Conservation (phyloP, 768 basidiomycete species). For the Hypsizygus marmoreus region DNA sequence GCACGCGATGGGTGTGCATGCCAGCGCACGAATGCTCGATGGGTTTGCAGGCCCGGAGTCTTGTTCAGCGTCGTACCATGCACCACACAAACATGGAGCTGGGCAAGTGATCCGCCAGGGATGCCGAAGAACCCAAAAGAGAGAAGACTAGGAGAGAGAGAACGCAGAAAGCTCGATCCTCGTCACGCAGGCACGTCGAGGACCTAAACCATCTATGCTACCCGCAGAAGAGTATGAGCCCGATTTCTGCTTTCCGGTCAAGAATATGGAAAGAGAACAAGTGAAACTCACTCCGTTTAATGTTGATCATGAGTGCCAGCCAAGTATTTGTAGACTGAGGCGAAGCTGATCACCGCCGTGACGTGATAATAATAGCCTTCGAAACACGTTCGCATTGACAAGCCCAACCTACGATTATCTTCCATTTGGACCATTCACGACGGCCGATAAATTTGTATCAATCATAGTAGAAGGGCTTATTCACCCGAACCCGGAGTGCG, state of each 20-base stretch:
- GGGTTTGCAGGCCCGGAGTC: no score
- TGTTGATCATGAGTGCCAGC: conserved; percentile 32
- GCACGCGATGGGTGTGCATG: no score
- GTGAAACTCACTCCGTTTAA: conserved; percentile 50
- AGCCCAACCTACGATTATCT: conserved; percentile 46
- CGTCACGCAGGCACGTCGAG: no score
- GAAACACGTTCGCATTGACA: conserved; percentile 37
- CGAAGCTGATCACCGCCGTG: not conserved
- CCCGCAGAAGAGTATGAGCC: conserved; percentile 28
- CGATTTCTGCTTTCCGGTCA: conserved; percentile 52
- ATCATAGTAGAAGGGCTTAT: conserved; percentile 36
- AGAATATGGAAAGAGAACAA: conserved; percentile 44
- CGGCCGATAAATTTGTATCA: conserved; percentile 33
- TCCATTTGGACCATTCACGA: conserved; percentile 48
- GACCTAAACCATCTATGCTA: no score
- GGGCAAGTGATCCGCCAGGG: no score
- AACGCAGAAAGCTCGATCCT: no score
- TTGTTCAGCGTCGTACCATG: no score
- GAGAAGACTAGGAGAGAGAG: no score
- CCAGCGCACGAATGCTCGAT: no score
- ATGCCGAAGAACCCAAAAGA: no score
- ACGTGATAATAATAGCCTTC: conserved; percentile 32
- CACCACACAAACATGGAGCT: no score
- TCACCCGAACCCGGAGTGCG: conserved; percentile 28
- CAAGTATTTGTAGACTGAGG: not conserved